Base-by-base conservation (phyloP, 2,329 filamentous ascomycete species). In the Proliferodiscus dingleyae region DNA sequence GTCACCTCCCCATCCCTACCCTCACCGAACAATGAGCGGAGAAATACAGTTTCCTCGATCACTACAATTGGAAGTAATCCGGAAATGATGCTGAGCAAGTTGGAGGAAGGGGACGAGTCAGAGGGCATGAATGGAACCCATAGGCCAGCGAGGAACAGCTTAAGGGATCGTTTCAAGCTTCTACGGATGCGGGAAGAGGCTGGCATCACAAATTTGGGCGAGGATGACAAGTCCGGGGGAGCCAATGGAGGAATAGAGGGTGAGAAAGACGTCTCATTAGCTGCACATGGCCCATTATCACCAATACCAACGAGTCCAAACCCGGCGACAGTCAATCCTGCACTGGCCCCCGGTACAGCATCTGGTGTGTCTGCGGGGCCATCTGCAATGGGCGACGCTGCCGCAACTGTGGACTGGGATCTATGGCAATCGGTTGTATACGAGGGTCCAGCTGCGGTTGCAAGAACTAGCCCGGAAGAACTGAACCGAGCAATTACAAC, bases 371-470 rank as follows among this genome's bases (percentile, higher is more conserved):
- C 83, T 19, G 81, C 83, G 18, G 87, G 87, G 1, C 86, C 85
- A 7, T 83, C 87, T 3, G 80, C 82, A 18, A 75, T 83, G 51
- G 68, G 71, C 11, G 87, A 90, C 59, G 70, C 73, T 24, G 68
- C 71, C 21, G 72, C 74, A 13, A 83, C 87, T 19, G 93, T 98
- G n/a, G 89, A 98, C 63, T 98, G 93, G 93, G 93, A 98, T 66
- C 71, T 98, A 30, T 98, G 93, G 93, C 91, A 98, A 64, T 81
- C 86, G 19, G 85, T 98, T 3, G 93, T 98, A 26, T 94, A 96
- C 56, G 88, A 96, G 69, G 93, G 93, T 0, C 89, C 90, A 13
- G 81, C 88, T 22, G 91, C 89, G 8, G 86, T 97, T 40, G 86
- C 88, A 9, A 81, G 88, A 49, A 89, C 89, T 3, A 95, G 89